These are phyloP conservation scores for Trifolium fragiferum DNA, from an alignment of 306 rosid species.

Conservation along the genomic window DNA sequence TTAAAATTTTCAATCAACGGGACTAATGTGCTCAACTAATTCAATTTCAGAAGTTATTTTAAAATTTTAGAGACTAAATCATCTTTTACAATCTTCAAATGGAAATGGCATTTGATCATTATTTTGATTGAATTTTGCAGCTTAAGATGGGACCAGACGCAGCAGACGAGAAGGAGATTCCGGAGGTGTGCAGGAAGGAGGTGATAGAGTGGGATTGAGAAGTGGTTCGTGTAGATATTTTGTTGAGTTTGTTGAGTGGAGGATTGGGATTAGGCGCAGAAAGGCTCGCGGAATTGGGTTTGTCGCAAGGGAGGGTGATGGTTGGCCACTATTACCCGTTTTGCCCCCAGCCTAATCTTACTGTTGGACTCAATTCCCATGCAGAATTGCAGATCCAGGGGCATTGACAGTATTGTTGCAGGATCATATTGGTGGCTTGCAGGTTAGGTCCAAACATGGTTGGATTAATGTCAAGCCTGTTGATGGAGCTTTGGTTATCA, in stretches of 20 bases:
- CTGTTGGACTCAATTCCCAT: slow-evolving; percentile 74
- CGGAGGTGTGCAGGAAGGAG: slow-evolving; percentile 59
- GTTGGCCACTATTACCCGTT: slow-evolving; percentile 56
- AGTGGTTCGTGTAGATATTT: slow-evolving; percentile 46
- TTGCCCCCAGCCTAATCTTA: slow-evolving; percentile 64
- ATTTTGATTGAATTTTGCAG: slow-evolving; percentile 30
- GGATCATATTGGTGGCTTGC: slow-evolving; percentile 86
- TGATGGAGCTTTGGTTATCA: slow-evolving; percentile 76
- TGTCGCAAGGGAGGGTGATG: slow-evolving; percentile 47
- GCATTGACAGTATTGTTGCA: slow-evolving; percentile 64
- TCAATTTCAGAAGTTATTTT: background rate
- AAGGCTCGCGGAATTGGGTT: slow-evolving; percentile 39
- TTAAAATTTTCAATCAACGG: background rate
- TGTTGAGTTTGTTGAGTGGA: slow-evolving; percentile 52
- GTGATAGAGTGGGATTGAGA: slow-evolving; percentile 61
- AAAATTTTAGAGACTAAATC: background rate
- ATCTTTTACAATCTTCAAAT: background rate
- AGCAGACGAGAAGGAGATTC: slow-evolving; percentile 42
- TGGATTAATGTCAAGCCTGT: slow-evolving; percentile 79
- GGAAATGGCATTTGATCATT: background rate
- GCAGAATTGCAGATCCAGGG: slow-evolving; percentile 87
- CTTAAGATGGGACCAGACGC: slow-evolving; percentile 49
- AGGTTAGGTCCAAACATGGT: slow-evolving; percentile 54
- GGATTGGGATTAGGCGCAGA: slow-evolving; percentile 53
- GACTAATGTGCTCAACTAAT: background rate